Evolutionary conservation across 1,284 basidiomycete species (phyloP).

Genomic region (Marasmius oreades): DNA sequence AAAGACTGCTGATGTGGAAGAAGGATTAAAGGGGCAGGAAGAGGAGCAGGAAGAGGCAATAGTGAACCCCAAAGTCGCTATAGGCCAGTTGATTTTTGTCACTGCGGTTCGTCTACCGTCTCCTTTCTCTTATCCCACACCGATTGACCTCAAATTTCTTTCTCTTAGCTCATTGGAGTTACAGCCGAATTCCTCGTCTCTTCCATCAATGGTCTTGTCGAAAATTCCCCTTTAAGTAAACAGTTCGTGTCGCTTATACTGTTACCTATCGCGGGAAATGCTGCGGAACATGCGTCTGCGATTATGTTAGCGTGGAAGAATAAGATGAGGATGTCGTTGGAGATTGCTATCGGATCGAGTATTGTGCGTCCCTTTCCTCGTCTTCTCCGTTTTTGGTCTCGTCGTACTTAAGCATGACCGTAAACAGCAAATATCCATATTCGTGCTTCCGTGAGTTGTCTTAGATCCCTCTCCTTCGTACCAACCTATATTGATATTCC

Average conservation of each 20-base stretch:
- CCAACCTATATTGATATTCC: background rate
- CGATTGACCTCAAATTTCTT: background rate
- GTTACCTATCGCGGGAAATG: constrained; percentile 6
- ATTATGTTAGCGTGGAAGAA: constrained; percentile 2
- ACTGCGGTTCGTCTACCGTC: background rate
- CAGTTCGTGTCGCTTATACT: constrained; percentile 7
- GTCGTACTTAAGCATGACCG: background rate
- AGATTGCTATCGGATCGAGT: constrained; percentile 7
- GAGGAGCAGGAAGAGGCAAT: background rate
- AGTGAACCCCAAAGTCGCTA: background rate
- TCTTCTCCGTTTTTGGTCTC: background rate
- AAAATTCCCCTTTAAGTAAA: constrained; percentile 1
- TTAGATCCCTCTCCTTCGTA: background rate
- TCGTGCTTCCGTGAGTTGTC: constrained; percentile 6
- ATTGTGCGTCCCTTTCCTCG: background rate
- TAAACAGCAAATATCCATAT: constrained; percentile 8
- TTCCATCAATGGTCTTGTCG: constrained; percentile 4
- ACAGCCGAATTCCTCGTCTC: constrained; percentile 9
- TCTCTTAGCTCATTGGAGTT: constrained; percentile 3
- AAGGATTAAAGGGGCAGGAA: background rate
- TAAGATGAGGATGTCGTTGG: constrained; percentile 4
- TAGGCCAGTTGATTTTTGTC: background rate
- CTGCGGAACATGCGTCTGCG: constrained; percentile 7
- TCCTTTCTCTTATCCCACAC: background rate
- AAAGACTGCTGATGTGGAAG: background rate